phyloP scores from a whole-genome alignment of 345 rosid species.

The Sonneratia caseolaris region DNA sequence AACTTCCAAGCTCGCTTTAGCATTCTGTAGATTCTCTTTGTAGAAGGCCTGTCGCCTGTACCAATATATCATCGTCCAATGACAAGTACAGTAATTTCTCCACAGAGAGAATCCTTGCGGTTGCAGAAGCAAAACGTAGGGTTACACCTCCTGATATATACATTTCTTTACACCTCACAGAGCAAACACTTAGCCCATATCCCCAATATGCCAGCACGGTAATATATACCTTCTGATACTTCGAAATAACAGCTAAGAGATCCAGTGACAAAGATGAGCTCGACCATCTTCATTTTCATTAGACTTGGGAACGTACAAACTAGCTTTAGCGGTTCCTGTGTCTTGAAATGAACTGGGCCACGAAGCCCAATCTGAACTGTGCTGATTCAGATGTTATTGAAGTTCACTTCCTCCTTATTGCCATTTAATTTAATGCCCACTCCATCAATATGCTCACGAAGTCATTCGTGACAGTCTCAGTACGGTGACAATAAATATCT shows the following conservation, averaged over 20 bases:
- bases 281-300: neutral
- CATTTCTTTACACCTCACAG: no score
- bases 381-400: no score
- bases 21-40: slow-evolving; percentile 81
- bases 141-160: slow-evolving; percentile 65
- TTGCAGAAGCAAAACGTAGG: neutral
- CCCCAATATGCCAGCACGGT: slow-evolving; percentile 54
- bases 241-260: slow-evolving; percentile 73
- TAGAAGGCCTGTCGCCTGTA: slow-evolving; percentile 65
- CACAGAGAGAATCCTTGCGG: neutral
- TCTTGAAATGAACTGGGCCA: no score
- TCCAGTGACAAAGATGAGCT: slow-evolving; percentile 23
- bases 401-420: no score
- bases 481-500: no score
- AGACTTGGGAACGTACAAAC: neutral
- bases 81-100: slow-evolving; percentile 17
- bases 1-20: slow-evolving; percentile 90
- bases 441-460: no score
- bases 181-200: slow-evolving; percentile 61
- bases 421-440: no score
- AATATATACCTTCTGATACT: slow-evolving; percentile 91
- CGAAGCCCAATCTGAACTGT: no score
- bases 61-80: slow-evolving; percentile 7
- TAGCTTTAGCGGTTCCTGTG: neutral
- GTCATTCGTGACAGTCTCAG: no score